These are phyloP conservation scores for Penicillium argentinense DNA, from an alignment of 495 filamentous ascomycete genomes.

Conservation along the genomic window DNA sequence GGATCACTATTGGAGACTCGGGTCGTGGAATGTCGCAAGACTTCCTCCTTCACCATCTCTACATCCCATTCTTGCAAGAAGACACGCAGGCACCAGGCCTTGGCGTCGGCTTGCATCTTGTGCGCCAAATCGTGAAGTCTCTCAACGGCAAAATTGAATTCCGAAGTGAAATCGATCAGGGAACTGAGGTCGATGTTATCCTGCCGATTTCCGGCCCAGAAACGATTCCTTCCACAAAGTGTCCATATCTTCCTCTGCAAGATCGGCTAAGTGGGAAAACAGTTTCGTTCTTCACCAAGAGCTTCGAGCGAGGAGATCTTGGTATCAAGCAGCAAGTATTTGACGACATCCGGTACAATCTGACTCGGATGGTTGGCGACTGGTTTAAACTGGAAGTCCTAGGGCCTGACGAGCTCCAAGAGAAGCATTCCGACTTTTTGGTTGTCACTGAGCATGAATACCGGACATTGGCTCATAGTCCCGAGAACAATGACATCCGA, in stretches of 20 bases:
- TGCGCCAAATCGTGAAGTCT: constrained; percentile 61
- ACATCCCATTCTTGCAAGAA: constrained; percentile 72
- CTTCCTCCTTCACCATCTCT: constrained; percentile 66
- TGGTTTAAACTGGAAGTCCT: constrained; percentile 37
- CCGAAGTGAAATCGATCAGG: constrained; percentile 52
- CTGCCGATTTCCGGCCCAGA: constrained; percentile 12
- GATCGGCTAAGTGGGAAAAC: constrained; percentile 22
- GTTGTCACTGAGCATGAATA: constrained; percentile 28
- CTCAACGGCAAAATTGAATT: constrained; percentile 62
- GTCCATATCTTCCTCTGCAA: constrained; percentile 7
- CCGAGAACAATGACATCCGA: constrained; percentile 5
- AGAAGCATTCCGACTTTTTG: constrained; percentile 14
- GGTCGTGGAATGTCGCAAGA: constrained; percentile 68
- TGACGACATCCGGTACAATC: constrained; percentile 12
- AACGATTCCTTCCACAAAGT: background rate
- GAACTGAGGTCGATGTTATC: constrained; percentile 58
- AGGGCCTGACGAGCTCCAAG: constrained; percentile 24
- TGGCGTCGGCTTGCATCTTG: constrained; percentile 69
- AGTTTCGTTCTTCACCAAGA: constrained; percentile 22
- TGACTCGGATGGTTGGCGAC: constrained; percentile 22
- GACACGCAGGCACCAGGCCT: constrained; percentile 63
- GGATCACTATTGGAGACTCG: constrained; percentile 60
- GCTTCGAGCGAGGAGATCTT: constrained; percentile 12
- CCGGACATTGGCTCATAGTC: constrained; percentile 5
- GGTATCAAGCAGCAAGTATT: constrained; percentile 15